phyloP scores from a whole-genome alignment of 2,329 filamentous ascomycete species.

The Penicillium sp. region DNA sequence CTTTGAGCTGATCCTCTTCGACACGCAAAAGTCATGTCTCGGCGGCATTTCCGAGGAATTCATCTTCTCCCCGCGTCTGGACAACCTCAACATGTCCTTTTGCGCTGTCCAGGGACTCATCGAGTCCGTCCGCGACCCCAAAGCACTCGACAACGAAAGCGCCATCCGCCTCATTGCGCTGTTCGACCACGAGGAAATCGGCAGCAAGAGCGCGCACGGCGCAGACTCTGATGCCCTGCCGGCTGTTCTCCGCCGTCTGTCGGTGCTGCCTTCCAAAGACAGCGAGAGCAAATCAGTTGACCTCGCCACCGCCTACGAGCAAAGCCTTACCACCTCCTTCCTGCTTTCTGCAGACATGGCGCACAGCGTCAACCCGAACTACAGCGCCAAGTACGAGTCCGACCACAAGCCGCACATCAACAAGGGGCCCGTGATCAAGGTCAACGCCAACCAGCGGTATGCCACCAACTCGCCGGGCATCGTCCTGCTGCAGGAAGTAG shows the following conservation, averaged over 20 bases:
- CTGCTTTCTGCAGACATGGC: constrained; percentile 97
- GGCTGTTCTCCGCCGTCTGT: constrained; percentile 78
- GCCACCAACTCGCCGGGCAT: constrained; percentile 95
- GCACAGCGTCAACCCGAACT: constrained; percentile 94
- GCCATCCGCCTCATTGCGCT: constrained; percentile 87
- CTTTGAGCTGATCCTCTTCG: constrained; percentile 96
- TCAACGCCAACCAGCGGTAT: constrained; percentile 97
- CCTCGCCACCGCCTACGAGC: constrained; percentile 80
- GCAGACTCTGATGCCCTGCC: constrained; percentile 90
- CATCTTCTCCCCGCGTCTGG: constrained; percentile 90
- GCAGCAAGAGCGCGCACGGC: constrained; percentile 85
- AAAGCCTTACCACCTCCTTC: constrained; percentile 86
- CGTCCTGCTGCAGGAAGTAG: constrained; percentile 84
- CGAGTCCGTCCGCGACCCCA: constrained; percentile 63
- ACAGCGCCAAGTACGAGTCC: constrained; percentile 82
- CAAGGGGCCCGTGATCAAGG: constrained; percentile 91
- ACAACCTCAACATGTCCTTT: constrained; percentile 96
- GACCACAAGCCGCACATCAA: constrained; percentile 94
- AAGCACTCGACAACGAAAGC: constrained; percentile 68
- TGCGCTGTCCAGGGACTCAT: constrained; percentile 85
- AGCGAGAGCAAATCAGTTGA: constrained; percentile 58
- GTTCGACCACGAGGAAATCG: constrained; percentile 98
- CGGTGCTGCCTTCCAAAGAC: constrained; percentile 63
- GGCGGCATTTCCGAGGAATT: constrained; percentile 91
- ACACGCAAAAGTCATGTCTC: constrained; percentile 85